phyloP scores from a whole-genome alignment of 2,329 filamentous ascomycete genomes.

The Apiospora hydei region DNA sequence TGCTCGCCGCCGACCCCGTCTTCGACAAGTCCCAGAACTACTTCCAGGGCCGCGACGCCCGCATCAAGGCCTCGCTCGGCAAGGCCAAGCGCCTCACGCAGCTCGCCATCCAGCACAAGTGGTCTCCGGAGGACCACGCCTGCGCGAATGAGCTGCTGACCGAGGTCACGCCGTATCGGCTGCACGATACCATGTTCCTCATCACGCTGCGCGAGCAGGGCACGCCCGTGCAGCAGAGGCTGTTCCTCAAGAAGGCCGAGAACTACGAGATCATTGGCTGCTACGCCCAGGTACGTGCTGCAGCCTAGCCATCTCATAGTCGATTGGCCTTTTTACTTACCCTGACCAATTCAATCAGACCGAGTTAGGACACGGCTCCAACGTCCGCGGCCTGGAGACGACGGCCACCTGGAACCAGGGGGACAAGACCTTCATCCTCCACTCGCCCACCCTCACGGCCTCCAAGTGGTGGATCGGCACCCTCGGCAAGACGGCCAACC shows the following conservation, averaged over 20 bases:
- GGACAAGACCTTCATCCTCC: constrained; percentile 77
- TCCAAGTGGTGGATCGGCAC: constrained; percentile 90
- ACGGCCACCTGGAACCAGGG: constrained; percentile 76
- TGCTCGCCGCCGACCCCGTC: constrained; percentile 72
- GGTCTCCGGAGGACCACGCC: constrained; percentile 69
- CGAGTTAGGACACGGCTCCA: constrained; percentile 80
- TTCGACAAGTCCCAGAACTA: constrained; percentile 84
- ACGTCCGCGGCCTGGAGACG: constrained; percentile 76
- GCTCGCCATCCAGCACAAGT: constrained; percentile 70
- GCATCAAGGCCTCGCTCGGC: constrained; percentile 73
- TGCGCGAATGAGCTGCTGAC: constrained; percentile 73
- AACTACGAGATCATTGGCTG: constrained; percentile 79
- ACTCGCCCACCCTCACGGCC: constrained; percentile 76
- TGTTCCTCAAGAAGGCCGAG: constrained; percentile 73
- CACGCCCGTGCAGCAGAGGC: constrained; percentile 75
- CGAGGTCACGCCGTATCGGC: constrained; percentile 76
- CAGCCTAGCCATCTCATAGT: no score
- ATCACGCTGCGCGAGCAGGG: constrained; percentile 74
- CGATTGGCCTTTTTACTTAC: background rate
- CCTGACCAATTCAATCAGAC: constrained; percentile 49
- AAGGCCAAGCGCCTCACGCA: constrained; percentile 74
- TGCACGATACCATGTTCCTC: constrained; percentile 66
- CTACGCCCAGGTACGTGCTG: constrained; percentile 66
- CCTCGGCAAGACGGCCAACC: constrained; percentile 76
- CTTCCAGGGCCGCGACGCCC: constrained; percentile 72